phyloP scores from a whole-genome alignment of 176 grass and related monocot genomes.

The Phoenix roebelenii region DNA sequence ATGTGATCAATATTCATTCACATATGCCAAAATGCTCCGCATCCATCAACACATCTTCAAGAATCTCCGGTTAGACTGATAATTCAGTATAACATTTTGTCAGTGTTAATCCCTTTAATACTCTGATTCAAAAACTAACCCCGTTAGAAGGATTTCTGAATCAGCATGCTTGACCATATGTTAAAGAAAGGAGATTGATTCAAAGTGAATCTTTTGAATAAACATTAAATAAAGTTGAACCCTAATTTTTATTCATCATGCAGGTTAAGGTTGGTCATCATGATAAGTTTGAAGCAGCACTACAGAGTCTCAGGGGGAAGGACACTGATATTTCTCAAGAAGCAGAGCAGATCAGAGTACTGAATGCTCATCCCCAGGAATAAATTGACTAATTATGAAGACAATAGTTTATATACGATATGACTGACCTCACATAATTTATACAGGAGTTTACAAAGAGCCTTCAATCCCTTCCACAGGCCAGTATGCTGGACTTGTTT shows the following conservation, averaged over 20 bases:
- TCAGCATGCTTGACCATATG: too few species aligned
- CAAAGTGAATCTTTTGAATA: too few species aligned
- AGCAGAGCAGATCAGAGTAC: constrained; percentile 65
- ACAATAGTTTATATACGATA: constrained; percentile 2
- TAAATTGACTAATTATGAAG: not conserved
- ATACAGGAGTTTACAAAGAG: constrained; percentile 65
- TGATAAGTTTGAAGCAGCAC: constrained; percentile 29
- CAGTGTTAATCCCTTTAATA: too few species aligned
- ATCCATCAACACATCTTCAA: too few species aligned
- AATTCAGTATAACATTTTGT: too few species aligned
- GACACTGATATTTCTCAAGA: constrained; percentile 44
- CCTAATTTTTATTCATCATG: not conserved
- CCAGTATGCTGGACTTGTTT: constrained; percentile 59
- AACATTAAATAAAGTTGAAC: too few species aligned
- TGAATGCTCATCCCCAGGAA: not conserved
- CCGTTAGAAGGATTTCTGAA: too few species aligned
- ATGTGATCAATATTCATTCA: too few species aligned
- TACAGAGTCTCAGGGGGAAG: constrained; percentile 59
- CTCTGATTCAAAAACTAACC: too few species aligned
- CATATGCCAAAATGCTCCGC: too few species aligned
- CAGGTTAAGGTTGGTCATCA: constrained; percentile 38
- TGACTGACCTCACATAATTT: constrained; percentile 1
- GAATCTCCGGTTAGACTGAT: too few species aligned
- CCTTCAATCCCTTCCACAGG: constrained; percentile 37
- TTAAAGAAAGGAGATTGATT: too few species aligned